Conservation (phyloP, 345 rosid species). For the Mercurialis annua region DNA sequence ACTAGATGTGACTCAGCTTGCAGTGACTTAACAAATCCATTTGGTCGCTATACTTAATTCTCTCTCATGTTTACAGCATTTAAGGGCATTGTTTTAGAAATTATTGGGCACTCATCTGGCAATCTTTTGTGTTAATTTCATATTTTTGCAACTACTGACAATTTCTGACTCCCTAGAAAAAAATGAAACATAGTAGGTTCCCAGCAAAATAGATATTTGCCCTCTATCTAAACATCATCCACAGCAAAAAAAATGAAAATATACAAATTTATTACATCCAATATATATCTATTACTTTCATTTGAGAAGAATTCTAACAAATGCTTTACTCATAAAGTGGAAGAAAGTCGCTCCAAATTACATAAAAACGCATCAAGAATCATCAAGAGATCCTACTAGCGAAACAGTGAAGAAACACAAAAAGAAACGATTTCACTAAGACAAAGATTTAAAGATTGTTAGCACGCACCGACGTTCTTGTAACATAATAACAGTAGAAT, state of each 20-base stretch:
- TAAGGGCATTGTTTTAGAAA: neutral
- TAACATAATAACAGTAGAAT: neutral
- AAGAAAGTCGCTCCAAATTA: neutral
- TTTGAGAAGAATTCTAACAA: neutral
- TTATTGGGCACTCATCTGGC: neutral
- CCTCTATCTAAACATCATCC: neutral
- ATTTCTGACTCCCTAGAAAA: neutral
- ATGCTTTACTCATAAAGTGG: neutral
- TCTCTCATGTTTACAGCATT: neutral
- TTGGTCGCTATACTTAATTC: neutral
- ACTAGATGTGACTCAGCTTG: neutral
- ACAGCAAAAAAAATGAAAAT: slow-evolving; percentile 5
- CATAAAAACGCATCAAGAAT: neutral
- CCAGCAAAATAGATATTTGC: neutral
- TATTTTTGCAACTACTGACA: neutral
- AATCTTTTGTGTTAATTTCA: neutral
- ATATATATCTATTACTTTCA: neutral
- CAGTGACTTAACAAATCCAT: neutral
- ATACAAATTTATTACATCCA: neutral
- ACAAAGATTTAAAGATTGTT: neutral
- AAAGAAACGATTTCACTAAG: neutral
- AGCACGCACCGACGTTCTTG: neutral
- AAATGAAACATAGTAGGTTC: neutral
- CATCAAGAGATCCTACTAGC: neutral
- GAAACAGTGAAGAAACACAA: neutral